Evolutionary conservation across 2,329 filamentous ascomycete genomes (phyloP).

Genomic region (Alternaria tenuissima): DNA sequence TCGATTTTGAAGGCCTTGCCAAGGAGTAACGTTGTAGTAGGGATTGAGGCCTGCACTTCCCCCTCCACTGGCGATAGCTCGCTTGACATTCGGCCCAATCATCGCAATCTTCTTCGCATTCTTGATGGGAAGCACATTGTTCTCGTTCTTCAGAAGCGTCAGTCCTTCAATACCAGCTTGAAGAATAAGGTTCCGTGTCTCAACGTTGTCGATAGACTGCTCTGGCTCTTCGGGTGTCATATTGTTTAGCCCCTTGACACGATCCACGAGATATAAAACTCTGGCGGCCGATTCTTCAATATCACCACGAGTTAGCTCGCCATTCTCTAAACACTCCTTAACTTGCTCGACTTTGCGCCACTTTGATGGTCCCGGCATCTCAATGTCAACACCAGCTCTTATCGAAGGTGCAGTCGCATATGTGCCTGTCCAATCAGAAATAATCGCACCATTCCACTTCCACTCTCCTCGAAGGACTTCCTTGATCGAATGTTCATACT

Average conservation of each 20-base stretch:
- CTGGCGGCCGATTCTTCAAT: conserved; percentile 59
- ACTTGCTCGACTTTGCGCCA: conserved; percentile 51
- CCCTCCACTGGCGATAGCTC: conserved; percentile 72
- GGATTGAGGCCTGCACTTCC: conserved; percentile 74
- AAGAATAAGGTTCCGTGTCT: conserved; percentile 68
- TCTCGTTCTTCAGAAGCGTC: conserved; percentile 71
- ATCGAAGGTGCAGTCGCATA: conserved; percentile 51
- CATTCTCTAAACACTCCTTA: conserved; percentile 43
- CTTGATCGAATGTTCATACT: conserved; percentile 53
- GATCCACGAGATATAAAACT: conserved; percentile 68
- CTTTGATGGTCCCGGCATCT: conserved; percentile 53
- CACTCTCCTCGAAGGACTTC: conserved; percentile 53
- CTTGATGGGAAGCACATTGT: conserved; percentile 65
- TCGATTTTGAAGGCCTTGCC: conserved; percentile 67
- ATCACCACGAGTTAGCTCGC: conserved; percentile 59
- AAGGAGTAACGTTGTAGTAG: conserved; percentile 71
- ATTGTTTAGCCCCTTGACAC: conserved; percentile 66
- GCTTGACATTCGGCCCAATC: conserved; percentile 73
- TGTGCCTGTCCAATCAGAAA: conserved; percentile 54
- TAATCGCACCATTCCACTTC: conserved; percentile 54
- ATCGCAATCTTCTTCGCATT: conserved; percentile 68
- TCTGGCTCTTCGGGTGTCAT: conserved; percentile 66
- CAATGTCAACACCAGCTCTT: conserved; percentile 50
- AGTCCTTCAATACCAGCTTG: conserved; percentile 69
- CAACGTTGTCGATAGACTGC: conserved; percentile 60